phyloP scores from a whole-genome alignment of 2,329 filamentous ascomycete species.

The Hypoxylon sp. region DNA sequence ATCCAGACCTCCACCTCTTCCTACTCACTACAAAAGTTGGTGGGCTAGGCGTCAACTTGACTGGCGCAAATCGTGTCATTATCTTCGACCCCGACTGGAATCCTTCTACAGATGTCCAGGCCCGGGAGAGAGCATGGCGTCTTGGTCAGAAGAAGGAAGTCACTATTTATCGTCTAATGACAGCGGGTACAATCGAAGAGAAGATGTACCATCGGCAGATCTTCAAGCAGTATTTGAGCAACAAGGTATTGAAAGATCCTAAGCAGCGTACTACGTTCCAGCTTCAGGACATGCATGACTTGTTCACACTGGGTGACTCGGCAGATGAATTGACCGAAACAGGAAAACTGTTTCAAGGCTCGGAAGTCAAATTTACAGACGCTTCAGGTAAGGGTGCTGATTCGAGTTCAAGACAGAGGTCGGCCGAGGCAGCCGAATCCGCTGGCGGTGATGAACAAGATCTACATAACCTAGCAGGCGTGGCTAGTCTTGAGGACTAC shows the following conservation, averaged over 20 bases:
- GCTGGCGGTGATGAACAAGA: constrained; percentile 42
- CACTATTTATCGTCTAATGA: constrained; percentile 97
- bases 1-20: constrained; percentile 83
- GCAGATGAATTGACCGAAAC: constrained; percentile 80
- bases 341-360: constrained; percentile 85
- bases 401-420: not conserved
- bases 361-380: constrained; percentile 73
- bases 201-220: constrained; percentile 99
- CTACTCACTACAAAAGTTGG: constrained; percentile 95
- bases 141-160: constrained; percentile 95
- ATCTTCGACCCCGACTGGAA: constrained; percentile 99
- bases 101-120: constrained; percentile 94
- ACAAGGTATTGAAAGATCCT: constrained; percentile 93
- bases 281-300: constrained; percentile 86
- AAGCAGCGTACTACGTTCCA: constrained; percentile 94
- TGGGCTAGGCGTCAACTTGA: constrained; percentile 91
- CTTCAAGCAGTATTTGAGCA: constrained; percentile 97
- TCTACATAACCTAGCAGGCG: constrained; percentile 48
- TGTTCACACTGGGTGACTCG: constrained; percentile 81
- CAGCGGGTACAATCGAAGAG: constrained; percentile 95
- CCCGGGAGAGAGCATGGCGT: constrained; percentile 93
- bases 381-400: constrained; percentile 30
- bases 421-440: constrained; percentile 16
- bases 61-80: constrained; percentile 93
- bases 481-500: constrained; percentile 45